A percentile compares a stretch with the other conserved stretches of the same genome.
Conservation (phyloP, 1,284 basidiomycete species). For the Thecaphora thlaspeos region DNA sequence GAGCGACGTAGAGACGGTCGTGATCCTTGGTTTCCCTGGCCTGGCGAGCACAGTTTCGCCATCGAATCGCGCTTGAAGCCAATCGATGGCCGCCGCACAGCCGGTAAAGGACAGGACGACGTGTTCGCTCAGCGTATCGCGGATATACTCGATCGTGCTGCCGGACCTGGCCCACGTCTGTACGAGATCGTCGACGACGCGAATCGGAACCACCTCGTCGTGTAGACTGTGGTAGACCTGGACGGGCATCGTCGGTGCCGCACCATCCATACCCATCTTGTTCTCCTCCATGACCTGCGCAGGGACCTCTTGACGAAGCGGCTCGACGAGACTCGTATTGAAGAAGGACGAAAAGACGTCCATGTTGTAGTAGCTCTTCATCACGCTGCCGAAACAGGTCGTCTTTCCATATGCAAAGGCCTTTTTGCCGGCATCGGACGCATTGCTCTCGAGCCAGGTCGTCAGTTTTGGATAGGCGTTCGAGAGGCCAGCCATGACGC, state of each 20-base stretch:
- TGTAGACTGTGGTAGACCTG: conserved; percentile 44
- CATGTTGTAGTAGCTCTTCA: conserved; percentile 6
- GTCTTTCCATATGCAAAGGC: conserved; percentile 14
- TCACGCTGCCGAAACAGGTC: conserved; percentile 28
- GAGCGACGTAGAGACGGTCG: conserved; percentile 22
- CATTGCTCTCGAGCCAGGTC: conserved; percentile 29
- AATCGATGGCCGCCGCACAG: conserved; percentile 17
- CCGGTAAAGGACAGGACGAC: conserved; percentile 30
- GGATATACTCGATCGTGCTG: conserved; percentile 31
- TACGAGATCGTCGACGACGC: conserved; percentile 29
- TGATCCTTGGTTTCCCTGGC: conserved; percentile 12
- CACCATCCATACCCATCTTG: conserved; percentile 17
- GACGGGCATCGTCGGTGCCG: conserved; percentile 25
- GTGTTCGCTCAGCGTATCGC: conserved; percentile 19
- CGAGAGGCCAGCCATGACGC: conserved; percentile 37
- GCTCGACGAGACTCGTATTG: conserved; percentile 5
- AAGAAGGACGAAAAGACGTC: conserved; percentile 43
- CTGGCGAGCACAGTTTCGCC: conserved; percentile 9
- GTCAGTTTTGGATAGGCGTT: conserved; percentile 37
- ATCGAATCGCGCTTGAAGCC: conserved; percentile 38
- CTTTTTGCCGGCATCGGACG: conserved; percentile 23
- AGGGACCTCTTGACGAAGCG: conserved; percentile 7
- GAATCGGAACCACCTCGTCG: conserved; percentile 47
- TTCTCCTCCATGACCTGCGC: conserved; percentile 25
- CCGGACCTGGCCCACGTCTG: conserved; percentile 20